Evolutionary conservation across 2,329 filamentous ascomycete genomes (phyloP), one percentile per base, ranked within the genome.

Genomic region (Sporothrix protearum): DNA sequence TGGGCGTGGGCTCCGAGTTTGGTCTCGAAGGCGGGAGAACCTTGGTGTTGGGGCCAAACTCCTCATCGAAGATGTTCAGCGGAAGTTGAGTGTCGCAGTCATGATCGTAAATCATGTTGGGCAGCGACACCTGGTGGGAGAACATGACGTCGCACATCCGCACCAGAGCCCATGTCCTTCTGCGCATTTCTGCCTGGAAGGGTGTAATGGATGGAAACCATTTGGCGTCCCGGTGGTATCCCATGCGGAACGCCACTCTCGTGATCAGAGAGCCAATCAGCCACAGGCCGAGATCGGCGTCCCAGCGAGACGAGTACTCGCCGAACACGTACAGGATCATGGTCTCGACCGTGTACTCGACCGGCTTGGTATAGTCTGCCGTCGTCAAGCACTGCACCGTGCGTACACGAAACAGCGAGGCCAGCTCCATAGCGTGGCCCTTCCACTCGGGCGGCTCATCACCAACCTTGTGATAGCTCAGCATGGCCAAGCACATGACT

Each of bases 361-460:
- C 86, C 0, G 91, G 90, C 74, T 90, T 91, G 0, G 91, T 94
- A 77, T 94, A 94, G 77, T 95, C 92, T 10, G 90, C 90, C 71
- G 90, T 86, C 14, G 92, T 84, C 36, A 96, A 84, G 76, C 91
- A 94, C 80, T 96, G 92, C 8, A 93, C 92, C 8, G 92, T 93
- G 67, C 92, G 85, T 71, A 90, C 79, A 30, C 91, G 86, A 77
- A 92, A 95, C 74, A 90, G 86, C 19, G 84, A 82, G 12, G 88
- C 88, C 74, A 90, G 75, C 68, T 90, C 88, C 61, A 88, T 77
- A 3, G 85, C 84, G 59, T 85, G 86, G n/a, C 90, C 91, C 77
- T 88, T 89, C 85, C 91, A 94, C 79, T 94, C 92, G 0, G 89
- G 85, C 36, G 92, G 92, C 80, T 94, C 92, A 75, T 95, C 92